Base-by-base conservation (phyloP, 2,329 filamentous ascomycete species). In the Aspergillus pseudoterreus region DNA sequence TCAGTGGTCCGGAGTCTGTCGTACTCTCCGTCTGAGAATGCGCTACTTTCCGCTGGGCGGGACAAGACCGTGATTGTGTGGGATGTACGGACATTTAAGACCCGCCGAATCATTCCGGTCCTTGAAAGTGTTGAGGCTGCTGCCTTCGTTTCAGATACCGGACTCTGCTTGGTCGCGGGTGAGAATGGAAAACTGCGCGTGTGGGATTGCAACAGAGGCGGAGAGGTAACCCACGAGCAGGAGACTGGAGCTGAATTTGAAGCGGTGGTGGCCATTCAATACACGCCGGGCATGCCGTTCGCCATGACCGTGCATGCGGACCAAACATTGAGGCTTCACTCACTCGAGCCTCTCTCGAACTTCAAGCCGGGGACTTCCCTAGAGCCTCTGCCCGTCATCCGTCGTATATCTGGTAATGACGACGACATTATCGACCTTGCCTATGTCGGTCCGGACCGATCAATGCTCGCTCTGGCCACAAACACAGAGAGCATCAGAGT, bases 361-460 rank as follows among this genome's bases (percentile, higher is more conserved):
- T 69, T 67, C 51, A 67, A 67, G 44, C 63, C 67, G 33, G 57
- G 73, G 52, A 60, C 78, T 66, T 62, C 75, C 71, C 65, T 88
- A 73, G 69, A 75, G n/a, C 74, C 82, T n/a, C 69, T 87, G 21
- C 76, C 80, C 9, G 64, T 85, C 1, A 80, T 88, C 42, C 84
- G 88, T 59, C 83, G 90, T 42, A 95, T 99, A 59, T 96, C 92
- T 4, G 95, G 94, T 48, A 96, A 94, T 6, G 91, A 97, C 69
- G 95, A 99, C 68, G 94, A 99, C 69, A 91, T 99, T 47, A 96
- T 99, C 60, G 95, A 99, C 66, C 76, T 99, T 32, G 88, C 87
- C 27, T 96, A 94, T 63, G 78, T 97, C 49, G 83, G 94, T 1
- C 83, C 85, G 0, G 86, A 95, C 62, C 84, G 83, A 51, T 92